phyloP scores from a whole-genome alignment of 2,329 filamentous ascomycete genomes.

The Cryphonectria japonica region DNA sequence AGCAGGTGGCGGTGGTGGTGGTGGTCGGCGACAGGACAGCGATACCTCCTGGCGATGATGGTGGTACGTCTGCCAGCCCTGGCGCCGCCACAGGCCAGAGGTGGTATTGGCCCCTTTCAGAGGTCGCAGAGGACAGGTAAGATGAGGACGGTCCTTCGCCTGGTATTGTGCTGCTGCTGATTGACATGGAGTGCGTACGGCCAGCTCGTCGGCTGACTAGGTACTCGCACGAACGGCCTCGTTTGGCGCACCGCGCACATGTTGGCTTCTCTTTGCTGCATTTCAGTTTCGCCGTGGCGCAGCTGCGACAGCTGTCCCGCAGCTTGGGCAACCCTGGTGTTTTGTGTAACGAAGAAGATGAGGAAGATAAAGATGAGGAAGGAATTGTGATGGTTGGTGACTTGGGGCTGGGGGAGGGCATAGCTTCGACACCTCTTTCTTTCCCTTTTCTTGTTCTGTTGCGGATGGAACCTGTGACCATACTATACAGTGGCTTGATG shows the following conservation, averaged over 20 bases:
- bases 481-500: not conserved
- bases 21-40: not conserved
- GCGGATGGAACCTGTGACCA: not conserved
- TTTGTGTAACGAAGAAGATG: not conserved
- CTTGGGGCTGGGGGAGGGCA: not conserved
- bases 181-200: not conserved
- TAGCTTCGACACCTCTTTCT: not conserved
- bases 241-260: not conserved
- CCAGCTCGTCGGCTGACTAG: not conserved
- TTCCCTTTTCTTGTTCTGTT: not conserved
- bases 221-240: not conserved
- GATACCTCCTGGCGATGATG: not conserved
- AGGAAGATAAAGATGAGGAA: not conserved
- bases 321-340: not conserved
- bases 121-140: not conserved
- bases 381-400: not conserved
- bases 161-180: not conserved
- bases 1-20: not conserved
- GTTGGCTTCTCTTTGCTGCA: not conserved
- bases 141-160: too few species aligned
- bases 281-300: not conserved
- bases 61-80: not conserved
- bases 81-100: not conserved
- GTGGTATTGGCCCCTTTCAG: not conserved
- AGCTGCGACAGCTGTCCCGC: not conserved